Conservation (phyloP, 192 early-diverging fungal species). For the Backusella tuberculispora region DNA sequence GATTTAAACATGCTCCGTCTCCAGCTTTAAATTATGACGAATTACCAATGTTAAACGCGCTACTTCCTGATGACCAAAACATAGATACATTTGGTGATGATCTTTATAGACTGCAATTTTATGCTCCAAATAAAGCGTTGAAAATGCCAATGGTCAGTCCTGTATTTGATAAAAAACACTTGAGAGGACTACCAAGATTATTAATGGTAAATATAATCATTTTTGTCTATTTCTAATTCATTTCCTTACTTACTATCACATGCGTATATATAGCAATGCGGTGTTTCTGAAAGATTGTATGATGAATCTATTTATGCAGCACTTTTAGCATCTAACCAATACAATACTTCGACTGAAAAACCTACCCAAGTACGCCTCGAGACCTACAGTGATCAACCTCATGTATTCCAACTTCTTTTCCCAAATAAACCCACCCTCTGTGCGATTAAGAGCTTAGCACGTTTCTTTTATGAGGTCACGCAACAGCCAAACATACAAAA, state of each 20-base stretch:
- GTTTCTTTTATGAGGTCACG: conserved; percentile 23
- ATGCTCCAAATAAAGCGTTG: conserved; percentile 49
- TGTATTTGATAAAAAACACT: conserved; percentile 36
- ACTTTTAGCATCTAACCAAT: conserved; percentile 36
- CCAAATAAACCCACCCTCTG: conserved; percentile 10
- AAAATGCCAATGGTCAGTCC: conserved; percentile 52
- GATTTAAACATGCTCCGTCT: conserved; percentile 47
- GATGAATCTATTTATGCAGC: conserved; percentile 54
- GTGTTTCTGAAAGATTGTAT: conserved; percentile 46
- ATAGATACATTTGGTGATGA: conserved; percentile 6
- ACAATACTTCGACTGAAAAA: background rate
- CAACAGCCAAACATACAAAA: background rate
- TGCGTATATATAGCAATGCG: conserved; percentile 37
- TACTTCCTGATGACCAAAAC: background rate
- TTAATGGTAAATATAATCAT: conserved; percentile 42
- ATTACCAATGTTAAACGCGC: conserved; percentile 20
- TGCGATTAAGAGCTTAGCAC: conserved; percentile 25
- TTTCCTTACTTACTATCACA: background rate
- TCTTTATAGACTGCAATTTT: conserved; percentile 47
- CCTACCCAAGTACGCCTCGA: conserved; percentile 43
- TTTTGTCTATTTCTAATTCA: background rate
- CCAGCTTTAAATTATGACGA: conserved; percentile 34
- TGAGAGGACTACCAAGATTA: conserved; percentile 48
- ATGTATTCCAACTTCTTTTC: conserved; percentile 50
- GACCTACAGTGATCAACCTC: conserved; percentile 57